Evolutionary conservation across 345 rosid species (phyloP), one percentile per base, ranked within the genome.

Genomic region (Moricandia arvensis): DNA sequence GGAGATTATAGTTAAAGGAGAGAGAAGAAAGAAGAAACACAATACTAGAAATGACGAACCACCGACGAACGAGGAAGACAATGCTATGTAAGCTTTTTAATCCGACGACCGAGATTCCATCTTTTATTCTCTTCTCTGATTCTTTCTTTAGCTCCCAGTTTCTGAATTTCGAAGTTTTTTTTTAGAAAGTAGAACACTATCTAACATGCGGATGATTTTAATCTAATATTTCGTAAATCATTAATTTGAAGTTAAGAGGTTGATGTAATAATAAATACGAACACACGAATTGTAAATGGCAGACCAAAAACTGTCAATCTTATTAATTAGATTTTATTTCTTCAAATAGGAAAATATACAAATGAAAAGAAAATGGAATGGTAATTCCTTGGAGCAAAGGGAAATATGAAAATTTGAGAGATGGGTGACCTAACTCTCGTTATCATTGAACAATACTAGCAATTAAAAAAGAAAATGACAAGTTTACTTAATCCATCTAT

Each of bases 41-140:
- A 1, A 31, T n/a, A 12, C 41, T 47, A 3, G 35, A 78, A 37
- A 88, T 88, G 90, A 77, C 89, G 21, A 81, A 75, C 38, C 84
- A 84, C 55, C 68, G 90, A 80, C 85, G 80, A n/a, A n/a, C n/a
- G n/a, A n/a, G n/a, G n/a, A n/a, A n/a, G n/a, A n/a, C n/a, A n/a
- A n/a, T n/a, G n/a, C n/a, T n/a, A n/a, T n/a, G n/a, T n/a, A n/a
- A 80, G 71, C 85, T 69, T 55, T 70, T 77, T 27, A 78, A 79
- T 68, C 49, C 83, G 8, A 65, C 81, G 38, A 85, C 85, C 38
- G 75, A 76, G 3, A n/a, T n/a, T n/a, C n/a, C n/a, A n/a, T n/a
- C n/a, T n/a, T n/a, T n/a, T n/a, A n/a, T n/a, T n/a, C n/a, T n/a
- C n/a, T n/a, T n/a, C n/a, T n/a, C n/a, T n/a, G n/a, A n/a, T n/a